Base-by-base conservation (phyloP, 768 basidiomycete genomes). In the Glaciozyma antarctica region DNA sequence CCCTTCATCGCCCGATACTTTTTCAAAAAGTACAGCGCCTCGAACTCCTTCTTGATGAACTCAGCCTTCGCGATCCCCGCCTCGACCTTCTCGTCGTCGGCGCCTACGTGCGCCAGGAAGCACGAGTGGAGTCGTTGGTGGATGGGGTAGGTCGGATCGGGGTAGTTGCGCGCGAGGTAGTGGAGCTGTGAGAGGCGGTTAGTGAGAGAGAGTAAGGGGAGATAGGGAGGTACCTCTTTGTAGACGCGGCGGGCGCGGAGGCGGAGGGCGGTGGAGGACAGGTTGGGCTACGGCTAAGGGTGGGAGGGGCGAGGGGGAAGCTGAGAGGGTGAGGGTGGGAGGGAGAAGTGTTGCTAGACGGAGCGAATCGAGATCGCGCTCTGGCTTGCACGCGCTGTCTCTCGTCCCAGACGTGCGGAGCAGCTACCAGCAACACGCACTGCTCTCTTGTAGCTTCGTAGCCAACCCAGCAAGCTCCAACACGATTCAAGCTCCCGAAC, bases 41-140 rank as follows among this genome's bases (percentile, higher is more conserved):
- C 65, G 15, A 70, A 52, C 49, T 70, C 68, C 30, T 57, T 55
- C 51, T 70, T 67, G 65, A 70, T 70, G 43, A 62, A 70, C 51
- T 70, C 69, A 0, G 66, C 69, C 63, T 70, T 70, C 17, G 17
- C 9, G 51, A 70, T 60, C 43, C 69, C 69, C 24, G 56, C 54
- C 54, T 43, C 30, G 26, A 70, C n/a, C 44, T 44, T 34, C 19
- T 51, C 47, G n/a, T 48, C 32, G 41, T 70, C 68, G 15, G 48
- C 62, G 22, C 68, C 68, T 51, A 66, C 62, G 54, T 67, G 58
- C 21, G 58, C 61, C 7, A 60, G 53, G 63, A 70, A 70, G 61
- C 69, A 70, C 30, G 19, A 30, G 64, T 70, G 66, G 17, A 70
- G 58, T 26, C 61, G 59, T 49, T 62, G 43, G 32, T 62, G 57